A percentile compares a stretch with the other conserved stretches of the same genome.
Conservation (phyloP, 116 monocot genomes). For the Trichopus zeylanicus region DNA sequence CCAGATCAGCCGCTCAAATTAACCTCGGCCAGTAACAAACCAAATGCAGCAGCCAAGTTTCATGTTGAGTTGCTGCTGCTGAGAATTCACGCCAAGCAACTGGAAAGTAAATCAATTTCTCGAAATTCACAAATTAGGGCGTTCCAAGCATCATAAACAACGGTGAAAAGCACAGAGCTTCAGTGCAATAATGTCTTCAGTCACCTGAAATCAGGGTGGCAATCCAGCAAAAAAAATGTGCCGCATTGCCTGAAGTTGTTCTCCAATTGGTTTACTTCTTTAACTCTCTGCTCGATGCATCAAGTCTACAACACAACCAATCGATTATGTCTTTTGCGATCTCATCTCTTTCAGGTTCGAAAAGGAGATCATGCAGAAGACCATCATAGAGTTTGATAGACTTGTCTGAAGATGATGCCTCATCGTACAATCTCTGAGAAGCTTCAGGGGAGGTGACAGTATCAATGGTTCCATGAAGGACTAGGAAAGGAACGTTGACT, state of each 20-base stretch:
- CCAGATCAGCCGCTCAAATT: too few relatives aligned
- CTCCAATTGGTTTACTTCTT: neutral
- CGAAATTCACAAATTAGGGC: too few relatives aligned
- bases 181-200: too few relatives aligned
- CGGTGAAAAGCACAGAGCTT: too few relatives aligned
- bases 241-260: constrained; percentile 1
- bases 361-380: constrained; percentile 66
- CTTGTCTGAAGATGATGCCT: constrained; percentile 45
- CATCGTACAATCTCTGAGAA: constrained; percentile 35
- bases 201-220: neutral
- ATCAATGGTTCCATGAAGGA: constrained; percentile 72
- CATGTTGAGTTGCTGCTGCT: too few relatives aligned
- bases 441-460: constrained; percentile 64
- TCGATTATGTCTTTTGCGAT: constrained; percentile 47
- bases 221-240: neutral
- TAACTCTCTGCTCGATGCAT: neutral
- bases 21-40: too few relatives aligned
- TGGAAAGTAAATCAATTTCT: too few relatives aligned
- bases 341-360: constrained; percentile 73
- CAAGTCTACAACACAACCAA: constrained; percentile 46
- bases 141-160: too few relatives aligned
- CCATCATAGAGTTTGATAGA: constrained; percentile 64
- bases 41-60: too few relatives aligned
- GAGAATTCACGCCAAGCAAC: too few relatives aligned
- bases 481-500: constrained; percentile 67